Conservation (phyloP, 306 rosid species). For the Rubus parviflorus region DNA sequence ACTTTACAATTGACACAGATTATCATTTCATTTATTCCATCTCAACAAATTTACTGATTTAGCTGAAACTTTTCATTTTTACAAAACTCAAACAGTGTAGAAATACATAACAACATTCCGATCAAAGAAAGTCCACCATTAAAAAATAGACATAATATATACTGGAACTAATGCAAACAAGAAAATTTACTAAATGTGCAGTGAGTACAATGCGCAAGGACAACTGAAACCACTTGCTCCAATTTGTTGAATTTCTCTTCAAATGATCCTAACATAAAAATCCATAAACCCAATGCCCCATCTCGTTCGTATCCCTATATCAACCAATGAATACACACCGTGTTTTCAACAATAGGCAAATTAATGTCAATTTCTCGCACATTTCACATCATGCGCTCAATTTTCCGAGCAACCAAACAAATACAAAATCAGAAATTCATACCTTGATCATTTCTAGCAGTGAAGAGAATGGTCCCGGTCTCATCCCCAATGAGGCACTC, state of each 20-base stretch:
- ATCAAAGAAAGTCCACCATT: not conserved
- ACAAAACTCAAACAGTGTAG: not conserved
- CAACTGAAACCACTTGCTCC: not conserved
- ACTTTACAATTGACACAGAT: not conserved
- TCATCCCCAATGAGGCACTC: constrained; percentile 89
- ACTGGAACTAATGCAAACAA: not conserved
- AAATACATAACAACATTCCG: not conserved
- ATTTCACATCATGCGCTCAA: not conserved
- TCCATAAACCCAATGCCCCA: not conserved
- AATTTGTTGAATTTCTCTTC: not conserved
- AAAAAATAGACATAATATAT: not conserved
- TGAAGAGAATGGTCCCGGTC: constrained; percentile 73
- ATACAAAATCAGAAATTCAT: not conserved
- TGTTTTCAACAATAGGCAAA: too few relatives aligned
- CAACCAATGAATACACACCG: not conserved
- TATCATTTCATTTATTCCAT: not conserved
- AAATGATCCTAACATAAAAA: not conserved
- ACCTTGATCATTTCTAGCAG: constrained; percentile 93
- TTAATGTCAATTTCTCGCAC: not conserved
- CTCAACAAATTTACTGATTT: not conserved
- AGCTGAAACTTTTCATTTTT: not conserved
- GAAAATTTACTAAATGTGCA: not conserved
- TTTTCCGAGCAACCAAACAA: not conserved
- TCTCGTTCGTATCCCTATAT: too few relatives aligned
- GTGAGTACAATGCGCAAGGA: not conserved